Base-by-base conservation (phyloP, 352 stramenopile species). In the Pythium guiyangense region DNA sequence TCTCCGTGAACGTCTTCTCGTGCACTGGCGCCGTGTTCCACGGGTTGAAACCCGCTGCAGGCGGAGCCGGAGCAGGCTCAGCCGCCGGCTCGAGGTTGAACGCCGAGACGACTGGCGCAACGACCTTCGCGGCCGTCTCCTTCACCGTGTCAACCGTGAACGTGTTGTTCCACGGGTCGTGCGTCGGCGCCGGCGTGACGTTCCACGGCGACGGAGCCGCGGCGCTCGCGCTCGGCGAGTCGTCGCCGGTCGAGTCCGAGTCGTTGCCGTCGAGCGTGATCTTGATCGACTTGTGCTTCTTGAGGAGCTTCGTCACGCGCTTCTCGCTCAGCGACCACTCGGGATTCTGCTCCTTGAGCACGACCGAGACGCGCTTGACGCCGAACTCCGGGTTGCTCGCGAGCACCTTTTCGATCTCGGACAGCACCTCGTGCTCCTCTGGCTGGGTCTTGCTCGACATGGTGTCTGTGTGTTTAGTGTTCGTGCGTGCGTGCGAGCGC, bases 261-360 rank as follows among this genome's bases (percentile, higher is more conserved):
- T 62, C 54, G 9, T 11, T 15, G 26, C 68, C 62, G 57, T 66
- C 66, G 54, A 56, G 72, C 62, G 78, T 71, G 56, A 52, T 75
- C 59, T 54, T 56, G 45, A 65, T 63, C 49, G 66, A 83, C 48
- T 77, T 80, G 59, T 85, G 74, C 63, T 90, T 88, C 65, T 88
- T 84, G 22, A 87, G 60, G 29, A 89, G 66, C 65, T 89, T 88
- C 57, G 67, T 82, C 54, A 90, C 81, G 84, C 78, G 68, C 69
- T 88, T 90, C 46, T 92, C 82, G 51, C 73, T 71, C 44, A 92
- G 66, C 37, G 72, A 68, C 82, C 79, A 92, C 59, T 86, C 65
- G 29, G 75, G 77, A 64, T 89, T 86, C 55, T 69, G 65, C 57
- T 74, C 66, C 67, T 89, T 91, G 69, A 91, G 48, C 50, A 64